Evolutionary conservation across 371 early-diverging fungal species (phyloP).

Genomic region (Mitosporidium daphniae): DNA sequence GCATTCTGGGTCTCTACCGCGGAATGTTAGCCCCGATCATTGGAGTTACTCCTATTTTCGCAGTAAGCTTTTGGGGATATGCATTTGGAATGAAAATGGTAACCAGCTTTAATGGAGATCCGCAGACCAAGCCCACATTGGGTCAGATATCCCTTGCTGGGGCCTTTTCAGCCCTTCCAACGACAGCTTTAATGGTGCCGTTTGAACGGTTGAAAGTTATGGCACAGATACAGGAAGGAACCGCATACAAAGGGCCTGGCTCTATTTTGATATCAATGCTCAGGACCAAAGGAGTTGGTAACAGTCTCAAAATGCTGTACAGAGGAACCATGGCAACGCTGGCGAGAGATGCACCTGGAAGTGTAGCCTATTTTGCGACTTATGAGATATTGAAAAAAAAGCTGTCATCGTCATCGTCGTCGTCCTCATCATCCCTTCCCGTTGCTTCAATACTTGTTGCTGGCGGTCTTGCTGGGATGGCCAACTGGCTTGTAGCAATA

Average conservation of each 20-base stretch:
- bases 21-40: slow-evolving; percentile 13
- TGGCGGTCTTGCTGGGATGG: slow-evolving; percentile 32
- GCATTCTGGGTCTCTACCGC: slow-evolving; percentile 11
- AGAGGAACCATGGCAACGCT: slow-evolving; percentile 68
- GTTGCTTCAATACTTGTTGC: slow-evolving; percentile 53
- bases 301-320: slow-evolving; percentile 38
- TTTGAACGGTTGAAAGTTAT: slow-evolving; percentile 75
- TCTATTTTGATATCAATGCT: slow-evolving; percentile 28
- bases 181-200: slow-evolving; percentile 47
- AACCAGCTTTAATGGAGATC: slow-evolving; percentile 4
- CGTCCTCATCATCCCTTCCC: too few relatives aligned
- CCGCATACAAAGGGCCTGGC: slow-evolving; percentile 30
- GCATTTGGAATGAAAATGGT: slow-evolving; percentile 18
- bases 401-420: too few relatives aligned
- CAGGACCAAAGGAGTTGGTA: slow-evolving; percentile 11
- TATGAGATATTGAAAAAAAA: slow-evolving; percentile 49
- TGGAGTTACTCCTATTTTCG: slow-evolving; percentile 13
- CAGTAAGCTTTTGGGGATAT: slow-evolving; percentile 47
- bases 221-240: slow-evolving; percentile 22
- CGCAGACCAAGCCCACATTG: slow-evolving; percentile 13
- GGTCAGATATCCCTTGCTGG: slow-evolving; percentile 53
- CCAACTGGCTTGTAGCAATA: slow-evolving; percentile 15
- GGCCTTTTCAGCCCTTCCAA: slow-evolving; percentile 67
- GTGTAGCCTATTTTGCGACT: slow-evolving; percentile 76
- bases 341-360: slow-evolving; percentile 60